Evolutionary conservation across 345 rosid genomes (phyloP).

Genomic region (Euphorbia lathyris): DNA sequence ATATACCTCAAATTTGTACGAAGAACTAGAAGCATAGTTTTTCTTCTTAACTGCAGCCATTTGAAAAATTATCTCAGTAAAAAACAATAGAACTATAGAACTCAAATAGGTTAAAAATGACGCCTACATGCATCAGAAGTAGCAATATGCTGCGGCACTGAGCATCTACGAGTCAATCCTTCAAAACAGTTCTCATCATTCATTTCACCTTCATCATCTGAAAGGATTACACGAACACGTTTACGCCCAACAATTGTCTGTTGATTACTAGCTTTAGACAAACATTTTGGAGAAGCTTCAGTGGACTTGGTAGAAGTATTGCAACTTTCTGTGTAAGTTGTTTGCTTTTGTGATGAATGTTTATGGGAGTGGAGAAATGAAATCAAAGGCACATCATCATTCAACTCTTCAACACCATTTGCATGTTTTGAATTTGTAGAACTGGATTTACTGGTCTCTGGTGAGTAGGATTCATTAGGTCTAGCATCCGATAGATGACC

Average conservation of each 20-base stretch:
- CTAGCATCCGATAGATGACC: conserved; percentile 39
- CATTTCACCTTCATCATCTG: conserved; percentile 81
- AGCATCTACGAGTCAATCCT: conserved; percentile 24
- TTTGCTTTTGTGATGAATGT: conserved; percentile 33
- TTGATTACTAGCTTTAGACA: conserved; percentile 41
- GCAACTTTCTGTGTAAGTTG: conserved; percentile 20
- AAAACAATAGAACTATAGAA: conserved; percentile 7
- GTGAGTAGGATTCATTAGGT: conserved; percentile 37
- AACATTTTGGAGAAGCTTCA: conserved; percentile 32
- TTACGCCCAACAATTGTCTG: conserved; percentile 59
- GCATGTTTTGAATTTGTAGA: conserved; percentile 30
- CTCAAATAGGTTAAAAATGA: conserved; percentile 18
- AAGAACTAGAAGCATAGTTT: conserved; percentile 17
- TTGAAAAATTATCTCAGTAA: conserved; percentile 15
- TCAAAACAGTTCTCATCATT: conserved; percentile 36
- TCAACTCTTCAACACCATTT: conserved; percentile 37
- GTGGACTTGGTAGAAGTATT: conserved; percentile 29
- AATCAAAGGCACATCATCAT: conserved; percentile 63
- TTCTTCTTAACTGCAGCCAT: conserved; percentile 36
- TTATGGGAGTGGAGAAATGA: conserved; percentile 50
- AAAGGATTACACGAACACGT: conserved; percentile 63
- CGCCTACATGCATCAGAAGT: conserved; percentile 53
- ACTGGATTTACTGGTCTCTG: conserved; percentile 36
- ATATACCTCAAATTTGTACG: conserved; percentile 34
- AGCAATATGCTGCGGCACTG: conserved; percentile 38